Evolutionary conservation across 2,329 filamentous ascomycete species (phyloP).

Genomic region (Massarina eburnea): DNA sequence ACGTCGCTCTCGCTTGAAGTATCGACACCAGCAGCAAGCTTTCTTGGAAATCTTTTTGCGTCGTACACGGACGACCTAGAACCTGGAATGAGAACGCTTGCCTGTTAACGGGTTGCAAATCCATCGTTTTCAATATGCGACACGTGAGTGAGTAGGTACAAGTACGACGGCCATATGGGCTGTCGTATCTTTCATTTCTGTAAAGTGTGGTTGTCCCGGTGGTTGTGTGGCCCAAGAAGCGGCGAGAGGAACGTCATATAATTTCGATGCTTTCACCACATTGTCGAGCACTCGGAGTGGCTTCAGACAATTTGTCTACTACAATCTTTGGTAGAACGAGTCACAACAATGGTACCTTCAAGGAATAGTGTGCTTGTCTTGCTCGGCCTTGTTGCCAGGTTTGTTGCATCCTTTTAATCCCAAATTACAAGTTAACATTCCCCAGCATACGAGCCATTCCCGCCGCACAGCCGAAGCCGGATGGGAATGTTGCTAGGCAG

Average conservation of each 20-base stretch:
- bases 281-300: constrained; percentile 9
- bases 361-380: constrained; percentile 25
- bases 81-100: constrained; percentile 20
- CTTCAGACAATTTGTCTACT: constrained; percentile 3
- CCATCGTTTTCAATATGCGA: constrained; percentile 18
- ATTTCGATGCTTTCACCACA: constrained; percentile 10
- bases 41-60: constrained; percentile 12
- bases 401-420: constrained; percentile 1
- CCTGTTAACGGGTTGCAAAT: constrained; percentile 18
- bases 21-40: constrained; percentile 1
- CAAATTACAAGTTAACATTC: constrained; percentile 6
- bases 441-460: constrained; percentile 23
- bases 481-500: constrained; percentile 8
- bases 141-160: constrained; percentile 21
- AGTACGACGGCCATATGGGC: constrained; percentile 17
- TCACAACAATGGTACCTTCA: constrained; percentile 24
- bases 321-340: constrained; percentile 7
- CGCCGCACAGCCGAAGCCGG: constrained; percentile 15
- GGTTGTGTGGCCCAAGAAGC: constrained; percentile 16
- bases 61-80: constrained; percentile 26
- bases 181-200: constrained; percentile 39
- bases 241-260: constrained; percentile 28
- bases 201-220: constrained; percentile 28
- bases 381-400: constrained; percentile 30
- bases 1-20: constrained; percentile 11